Evolutionary conservation across 257 asterid species (phyloP), one percentile per base, ranked within the genome.

Genomic region (Fraxinus quadrangulata): DNA sequence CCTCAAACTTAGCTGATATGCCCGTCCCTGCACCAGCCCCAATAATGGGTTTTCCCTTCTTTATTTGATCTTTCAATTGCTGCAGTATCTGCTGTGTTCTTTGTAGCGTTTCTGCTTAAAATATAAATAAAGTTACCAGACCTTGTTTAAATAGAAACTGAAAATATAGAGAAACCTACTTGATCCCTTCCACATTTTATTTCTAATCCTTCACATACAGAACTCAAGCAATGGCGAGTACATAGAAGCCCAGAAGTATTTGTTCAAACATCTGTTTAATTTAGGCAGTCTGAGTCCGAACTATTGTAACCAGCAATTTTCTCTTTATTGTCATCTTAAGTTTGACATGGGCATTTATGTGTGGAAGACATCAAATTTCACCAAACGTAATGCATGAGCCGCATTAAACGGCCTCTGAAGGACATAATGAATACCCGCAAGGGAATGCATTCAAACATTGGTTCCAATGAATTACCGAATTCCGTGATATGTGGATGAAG

Each of bases 11-110:
- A 30, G 99, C 98, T 26, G 99, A 95, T 82, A 95, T 95, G 84
- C 99, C 98, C 36, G 99, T 93, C 75, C 99, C 98, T 13, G 98
- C 99, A n/a, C 99, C 99, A 77, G 98, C 98, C 72, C 98, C 99
- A 79, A 95, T 88, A 70, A 95, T 85, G 42, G 99, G 99, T 75
- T 86, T 90, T 30, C 96, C 94, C 87, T 81, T 84, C 30, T 80
- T 82, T 82, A 95, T 91, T 79, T 91, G 93, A 82, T 86, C 71
- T 85, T 84, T 93, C 85, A 95, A 79, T 78, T 75, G 84, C 87
- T 83, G 90, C 69, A 95, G 83, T 81, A 93, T 82, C 70, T 67
- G 78, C 26, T 71, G 88, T 47, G 96, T 91, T 83, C 87, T 84
- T 77, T 79, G 85, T 86, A 95, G 88, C 42, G 99, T 95, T 84